These are phyloP conservation scores for Phytophthora pini DNA, from an alignment of 352 stramenopile genomes.

Conservation along the genomic window DNA sequence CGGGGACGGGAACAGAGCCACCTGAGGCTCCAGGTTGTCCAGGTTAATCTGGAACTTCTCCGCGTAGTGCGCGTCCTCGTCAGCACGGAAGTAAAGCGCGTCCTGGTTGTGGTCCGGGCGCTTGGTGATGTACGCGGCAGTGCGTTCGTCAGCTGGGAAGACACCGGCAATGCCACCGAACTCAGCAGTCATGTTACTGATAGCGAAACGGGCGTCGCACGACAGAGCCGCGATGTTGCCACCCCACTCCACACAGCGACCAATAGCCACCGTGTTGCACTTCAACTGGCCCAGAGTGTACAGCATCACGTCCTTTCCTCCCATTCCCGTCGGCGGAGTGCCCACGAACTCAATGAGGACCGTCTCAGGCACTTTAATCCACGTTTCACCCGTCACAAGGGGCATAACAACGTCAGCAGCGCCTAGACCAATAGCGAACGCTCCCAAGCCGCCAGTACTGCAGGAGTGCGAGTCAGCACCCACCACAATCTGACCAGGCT, in stretches of 20 bases:
- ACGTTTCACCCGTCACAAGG: slow-evolving; percentile 86
- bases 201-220: slow-evolving; percentile 84
- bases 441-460: slow-evolving; percentile 75
- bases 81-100: slow-evolving; percentile 83
- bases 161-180: slow-evolving; percentile 87
- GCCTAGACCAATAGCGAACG: slow-evolving; percentile 81
- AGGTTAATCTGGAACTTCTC: slow-evolving; percentile 83
- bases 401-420: slow-evolving; percentile 87
- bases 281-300: slow-evolving; percentile 87
- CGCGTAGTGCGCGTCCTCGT: slow-evolving; percentile 76
- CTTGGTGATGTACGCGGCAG: slow-evolving; percentile 80
- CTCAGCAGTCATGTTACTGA: slow-evolving; percentile 88
- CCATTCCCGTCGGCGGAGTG: slow-evolving; percentile 70
- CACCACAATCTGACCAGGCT: slow-evolving; percentile 86
- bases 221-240: slow-evolving; percentile 82
- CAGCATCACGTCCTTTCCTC: slow-evolving; percentile 89
- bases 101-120: slow-evolving; percentile 80
- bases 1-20: slow-evolving; percentile 81
- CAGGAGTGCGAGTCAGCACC: slow-evolving; percentile 85
- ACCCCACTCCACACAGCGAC: slow-evolving; percentile 80
- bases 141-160: slow-evolving; percentile 81
- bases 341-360: slow-evolving; percentile 86
- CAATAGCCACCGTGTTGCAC: slow-evolving; percentile 86
- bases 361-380: slow-evolving; percentile 90
- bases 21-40: slow-evolving; percentile 68